Base-by-base conservation (phyloP, 768 basidiomycete genomes). In the Mycena sanguinolenta region DNA sequence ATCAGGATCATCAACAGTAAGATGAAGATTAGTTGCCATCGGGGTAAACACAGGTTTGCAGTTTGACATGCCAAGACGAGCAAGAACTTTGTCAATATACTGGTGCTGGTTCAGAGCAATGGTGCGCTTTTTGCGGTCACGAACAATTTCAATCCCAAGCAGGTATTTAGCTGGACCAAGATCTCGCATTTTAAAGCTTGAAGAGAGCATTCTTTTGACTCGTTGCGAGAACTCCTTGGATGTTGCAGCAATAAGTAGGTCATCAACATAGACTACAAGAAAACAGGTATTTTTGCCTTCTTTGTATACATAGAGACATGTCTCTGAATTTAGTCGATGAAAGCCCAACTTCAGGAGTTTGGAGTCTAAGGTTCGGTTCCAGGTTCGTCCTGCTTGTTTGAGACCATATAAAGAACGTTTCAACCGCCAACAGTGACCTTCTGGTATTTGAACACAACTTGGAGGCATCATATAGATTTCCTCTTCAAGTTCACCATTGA, bases 101-200 rank as follows among this genome's bases (percentile, higher is more conserved):
- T 61, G 21, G 14, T 3, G 23, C 23, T 61, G 59, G 0, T 28
- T 32, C 0, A 61, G 46, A n/a, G 59, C 30, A 49, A 61, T 61
- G 44, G 59, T 61, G 21, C 59, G 59, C 16, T 16, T 2, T 4
- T 61, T 3, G 3, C 59, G 59, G 4, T 61, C 59, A 12, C 57
- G 34, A 4, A 14, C 17, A 8, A 58, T 23, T n/a, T 58, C 34
- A 2, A 58, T 38, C 0, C 57, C 59, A 14, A 61, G 59, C 1
- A 61, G 27, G 30, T n/a, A 61, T 61, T 28, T n/a, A 3, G 59
- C 59, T 2, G 6, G 12, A 13, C 59, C 59, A 19, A 61, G 44
- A 30, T 61, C 59, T 19, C 59, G 59, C 59, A 61, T 61, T n/a
- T 61, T 61, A 30, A 61, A 61, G 2, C 30, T 61, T 1, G 42